A percentile compares a stretch with the other conserved stretches of the same genome.
Conservation (phyloP, 768 basidiomycete genomes). For the Leucogyrophana mollusca region DNA sequence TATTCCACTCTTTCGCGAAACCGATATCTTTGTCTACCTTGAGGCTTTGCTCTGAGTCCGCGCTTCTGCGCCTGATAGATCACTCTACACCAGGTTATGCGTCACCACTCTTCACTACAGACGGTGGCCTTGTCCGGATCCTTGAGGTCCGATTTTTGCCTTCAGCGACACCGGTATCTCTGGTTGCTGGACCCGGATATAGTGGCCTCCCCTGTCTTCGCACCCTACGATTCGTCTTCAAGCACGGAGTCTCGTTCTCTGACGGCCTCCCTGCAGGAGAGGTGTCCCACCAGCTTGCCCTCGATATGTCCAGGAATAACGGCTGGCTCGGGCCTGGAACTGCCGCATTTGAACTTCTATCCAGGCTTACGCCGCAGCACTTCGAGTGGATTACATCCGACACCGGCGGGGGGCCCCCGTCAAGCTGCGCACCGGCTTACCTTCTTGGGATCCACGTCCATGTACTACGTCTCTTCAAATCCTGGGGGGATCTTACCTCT, state of each 20-base stretch:
- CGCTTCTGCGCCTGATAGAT: constrained; percentile 2
- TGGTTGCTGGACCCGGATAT: not conserved
- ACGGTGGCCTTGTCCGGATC: not conserved
- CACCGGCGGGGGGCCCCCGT: not conserved
- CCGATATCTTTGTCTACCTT: constrained; percentile 2
- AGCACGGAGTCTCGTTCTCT: not conserved
- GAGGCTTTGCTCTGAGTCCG: constrained; percentile 1
- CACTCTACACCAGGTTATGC: not conserved
- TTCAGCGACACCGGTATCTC: not conserved
- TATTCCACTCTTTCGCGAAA: constrained; percentile 3
- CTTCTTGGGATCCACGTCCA: not conserved
- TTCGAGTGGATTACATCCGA: constrained; percentile 4
- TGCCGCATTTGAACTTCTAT: constrained; percentile 6
- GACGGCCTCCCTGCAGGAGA: not conserved
- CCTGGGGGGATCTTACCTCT: constrained; percentile 2
- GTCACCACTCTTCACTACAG: not conserved
- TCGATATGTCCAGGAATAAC: not conserved
- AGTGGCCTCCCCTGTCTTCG: constrained; percentile 1
- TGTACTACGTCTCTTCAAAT: constrained; percentile 1
- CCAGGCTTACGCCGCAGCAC: not conserved
- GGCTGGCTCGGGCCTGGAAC: constrained; percentile 2
- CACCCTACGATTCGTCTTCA: constrained; percentile 3
- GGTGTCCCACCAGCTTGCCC: not conserved
- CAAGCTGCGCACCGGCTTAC: not conserved
- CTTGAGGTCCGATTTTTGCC: constrained; percentile 5